Evolutionary conservation across 371 early-diverging fungal genomes (phyloP).

Genomic region (Cladochytrium tenue): DNA sequence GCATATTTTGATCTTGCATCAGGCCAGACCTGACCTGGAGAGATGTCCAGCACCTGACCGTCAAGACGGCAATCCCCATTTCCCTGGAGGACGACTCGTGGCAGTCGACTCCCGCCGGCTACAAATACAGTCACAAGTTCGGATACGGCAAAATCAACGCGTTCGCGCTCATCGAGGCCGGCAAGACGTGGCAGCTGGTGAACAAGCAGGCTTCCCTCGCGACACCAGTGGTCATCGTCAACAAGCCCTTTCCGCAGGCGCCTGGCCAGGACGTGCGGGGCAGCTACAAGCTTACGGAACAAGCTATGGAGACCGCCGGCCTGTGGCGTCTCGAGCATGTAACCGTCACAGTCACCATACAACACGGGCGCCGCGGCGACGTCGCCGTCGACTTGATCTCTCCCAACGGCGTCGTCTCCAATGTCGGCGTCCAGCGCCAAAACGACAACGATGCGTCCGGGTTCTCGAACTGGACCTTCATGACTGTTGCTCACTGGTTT

Average conservation of each 20-base stretch:
- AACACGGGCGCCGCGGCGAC: constrained; percentile 80
- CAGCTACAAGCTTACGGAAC: not conserved
- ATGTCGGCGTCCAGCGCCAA: constrained; percentile 68
- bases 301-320: constrained; percentile 40
- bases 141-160: constrained; percentile 93
- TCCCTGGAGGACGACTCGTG: constrained; percentile 43
- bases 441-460: constrained; percentile 72
- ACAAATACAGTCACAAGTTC: constrained; percentile 81
- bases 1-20: not conserved
- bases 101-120: constrained; percentile 35
- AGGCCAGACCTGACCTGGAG: constrained; percentile 90
- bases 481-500: constrained; percentile 94
- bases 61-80: constrained; percentile 80
- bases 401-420: constrained; percentile 67
- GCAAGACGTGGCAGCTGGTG: constrained; percentile 67
- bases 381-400: constrained; percentile 73
- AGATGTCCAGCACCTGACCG: constrained; percentile 82
- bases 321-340: constrained; percentile 78
- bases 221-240: constrained; percentile 42
- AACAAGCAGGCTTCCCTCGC: constrained; percentile 64
- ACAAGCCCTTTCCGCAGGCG: constrained; percentile 61
- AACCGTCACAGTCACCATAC: constrained; percentile 79
- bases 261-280: constrained; percentile 14
- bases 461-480: constrained; percentile 90
- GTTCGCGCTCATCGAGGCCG: constrained; percentile 74